Evolutionary conservation across 768 basidiomycete genomes (phyloP), one percentile per base, ranked within the genome.

Genomic region (Filobasidium wieringae): DNA sequence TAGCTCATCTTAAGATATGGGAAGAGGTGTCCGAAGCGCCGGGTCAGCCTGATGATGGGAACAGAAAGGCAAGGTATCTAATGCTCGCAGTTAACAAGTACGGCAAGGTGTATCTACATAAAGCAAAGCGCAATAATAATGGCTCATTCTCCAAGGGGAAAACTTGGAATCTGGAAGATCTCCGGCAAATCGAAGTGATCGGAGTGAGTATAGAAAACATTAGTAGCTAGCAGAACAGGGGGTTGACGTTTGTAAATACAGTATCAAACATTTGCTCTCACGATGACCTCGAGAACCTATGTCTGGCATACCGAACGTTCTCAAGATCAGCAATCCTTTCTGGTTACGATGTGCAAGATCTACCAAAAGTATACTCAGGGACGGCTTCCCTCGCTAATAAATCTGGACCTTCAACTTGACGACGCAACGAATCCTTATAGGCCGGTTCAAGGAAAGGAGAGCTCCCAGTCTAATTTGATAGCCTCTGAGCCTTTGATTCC

Each of bases 101-200:
- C 9, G 70, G 72, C 6, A 70, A 70, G 57, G 68, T 70, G 71
- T 81, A 67, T 22, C 60, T 99, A 19, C 92, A 99, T 80, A 99
- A 99, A 76, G 90, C 92, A 1, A 97, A 97, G 76, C 77, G 88
- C 63, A 97, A 99, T 71, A 84, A 85, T 40, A 97, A 96, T 69
- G 85, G 87, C 32, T 81, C 88, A 0, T 97, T 93, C 74, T 95
- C 90, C 7, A 88, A 97, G 49, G 95, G 95, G 6, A 99, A 99
- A 77, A 89, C 93, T 1, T 99, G 95, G 95, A 80, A 77, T 59
- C 75, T 97, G 50, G 72, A 81, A 39, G 92, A 96, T 73, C 78
- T 97, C 65, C 81, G 86, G 61, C 82, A 76, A 36, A 70, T 99
- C 43, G 84, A 92, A 63, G 84, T 93, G 47, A 59, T 80, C 33